Percentiles rank a stretch among this genome's conserved stretches.
Evolutionary conservation across 345 rosid genomes (phyloP).

Genomic region (Boechera retrofracta): DNA sequence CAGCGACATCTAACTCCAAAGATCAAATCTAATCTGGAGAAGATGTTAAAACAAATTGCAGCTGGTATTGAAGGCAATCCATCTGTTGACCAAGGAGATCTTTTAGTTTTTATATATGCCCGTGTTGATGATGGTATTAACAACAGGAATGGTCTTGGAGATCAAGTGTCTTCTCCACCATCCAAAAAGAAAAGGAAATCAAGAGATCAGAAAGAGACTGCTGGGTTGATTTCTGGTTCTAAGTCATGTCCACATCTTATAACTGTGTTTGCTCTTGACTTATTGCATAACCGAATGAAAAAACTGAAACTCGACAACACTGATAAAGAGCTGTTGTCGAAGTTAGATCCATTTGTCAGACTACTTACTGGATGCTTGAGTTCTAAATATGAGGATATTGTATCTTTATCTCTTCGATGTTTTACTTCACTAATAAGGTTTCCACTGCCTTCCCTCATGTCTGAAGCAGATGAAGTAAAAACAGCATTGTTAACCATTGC

Average conservation of each 20-base stretch:
- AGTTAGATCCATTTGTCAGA: constrained; percentile 85
- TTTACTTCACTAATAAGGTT: constrained; percentile 72
- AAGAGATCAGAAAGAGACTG: constrained; percentile 45
- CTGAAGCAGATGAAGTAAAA: constrained; percentile 80
- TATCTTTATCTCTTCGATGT: constrained; percentile 78
- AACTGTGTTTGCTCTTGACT: constrained; percentile 74
- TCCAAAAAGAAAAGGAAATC: constrained; percentile 36
- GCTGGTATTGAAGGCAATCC: constrained; percentile 84
- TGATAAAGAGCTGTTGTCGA: constrained; percentile 55
- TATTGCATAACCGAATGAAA: constrained; percentile 65
- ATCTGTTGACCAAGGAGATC: constrained; percentile 73
- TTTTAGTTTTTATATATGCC: constrained; percentile 68
- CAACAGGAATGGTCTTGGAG: constrained; percentile 53
- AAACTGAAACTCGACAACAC: constrained; percentile 54
- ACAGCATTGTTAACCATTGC: constrained; percentile 70
- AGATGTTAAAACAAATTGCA: constrained; percentile 74
- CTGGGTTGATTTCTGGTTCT: constrained; percentile 44
- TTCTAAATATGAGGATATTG: constrained; percentile 82
- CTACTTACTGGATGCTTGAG: constrained; percentile 74
- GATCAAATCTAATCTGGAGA: constrained; percentile 68
- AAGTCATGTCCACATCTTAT: constrained; percentile 70
- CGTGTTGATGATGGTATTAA: constrained; percentile 64
- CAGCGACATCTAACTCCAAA: constrained; percentile 76
- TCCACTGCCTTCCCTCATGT: constrained; percentile 75
- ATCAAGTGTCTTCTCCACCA: constrained; percentile 41